Conservation (phyloP, 352 stramenopile species). For the Pythium angustatum region DNA sequence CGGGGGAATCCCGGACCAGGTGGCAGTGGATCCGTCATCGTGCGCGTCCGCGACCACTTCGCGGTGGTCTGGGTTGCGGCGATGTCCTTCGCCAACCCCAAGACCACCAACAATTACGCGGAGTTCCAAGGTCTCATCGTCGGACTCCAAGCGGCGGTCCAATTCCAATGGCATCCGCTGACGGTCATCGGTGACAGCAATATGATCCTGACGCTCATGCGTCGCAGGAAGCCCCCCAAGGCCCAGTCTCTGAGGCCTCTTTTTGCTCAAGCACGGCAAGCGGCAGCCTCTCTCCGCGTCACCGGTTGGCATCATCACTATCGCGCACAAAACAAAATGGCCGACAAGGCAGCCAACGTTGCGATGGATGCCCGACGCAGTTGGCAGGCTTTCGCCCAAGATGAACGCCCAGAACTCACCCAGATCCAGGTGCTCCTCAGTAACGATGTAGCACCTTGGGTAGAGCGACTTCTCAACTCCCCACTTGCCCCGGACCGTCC, state of each 20-base stretch:
- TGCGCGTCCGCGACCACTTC: neutral
- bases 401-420: neutral
- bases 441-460: neutral
- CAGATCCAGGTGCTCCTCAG: neutral
- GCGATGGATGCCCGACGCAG: conserved; percentile 2
- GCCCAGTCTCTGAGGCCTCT: neutral
- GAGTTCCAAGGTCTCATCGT: conserved; percentile 11
- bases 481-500: neutral
- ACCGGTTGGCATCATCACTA: conserved; percentile 1
- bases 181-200: conserved; percentile 17
- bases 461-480: neutral
- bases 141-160: neutral
- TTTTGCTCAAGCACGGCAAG: neutral
- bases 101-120: conserved; percentile 20
- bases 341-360: neutral
- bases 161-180: conserved; percentile 3
- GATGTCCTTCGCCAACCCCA: neutral
- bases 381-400: neutral
- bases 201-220: conserved; percentile 13
- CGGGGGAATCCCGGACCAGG: conserved; percentile 11
- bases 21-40: neutral
- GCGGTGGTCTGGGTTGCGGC: neutral
- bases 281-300: conserved; percentile 4
- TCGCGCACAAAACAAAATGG: neutral
- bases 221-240: neutral